phyloP scores from a whole-genome alignment of 305 asterid genomes.

The Fraxinus nigra region DNA sequence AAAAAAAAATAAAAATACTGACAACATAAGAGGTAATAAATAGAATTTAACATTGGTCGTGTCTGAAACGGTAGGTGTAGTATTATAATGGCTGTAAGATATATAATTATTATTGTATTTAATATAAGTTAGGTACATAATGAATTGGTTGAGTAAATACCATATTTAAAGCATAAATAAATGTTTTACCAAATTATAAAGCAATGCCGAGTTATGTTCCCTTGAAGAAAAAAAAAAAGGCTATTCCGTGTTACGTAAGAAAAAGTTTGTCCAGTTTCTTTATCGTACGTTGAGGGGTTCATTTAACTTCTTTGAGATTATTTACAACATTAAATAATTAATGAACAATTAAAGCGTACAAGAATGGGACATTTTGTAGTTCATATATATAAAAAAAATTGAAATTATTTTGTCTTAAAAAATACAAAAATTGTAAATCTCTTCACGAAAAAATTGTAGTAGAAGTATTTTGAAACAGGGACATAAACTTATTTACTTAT shows the following conservation, averaged over 20 bases:
- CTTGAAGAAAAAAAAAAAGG: too few relatives aligned
- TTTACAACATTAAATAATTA: too few relatives aligned
- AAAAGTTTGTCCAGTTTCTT: background rate
- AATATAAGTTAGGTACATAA: constrained; percentile 36
- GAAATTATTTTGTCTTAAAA: too few relatives aligned
- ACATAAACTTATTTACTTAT: too few relatives aligned
- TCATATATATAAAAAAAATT: too few relatives aligned
- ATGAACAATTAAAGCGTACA: too few relatives aligned
- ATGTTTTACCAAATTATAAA: background rate
- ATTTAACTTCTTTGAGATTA: too few relatives aligned
- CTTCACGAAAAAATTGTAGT: background rate
- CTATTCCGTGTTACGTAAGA: background rate
- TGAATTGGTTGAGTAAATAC: constrained; percentile 26
- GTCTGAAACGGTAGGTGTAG: constrained; percentile 30
- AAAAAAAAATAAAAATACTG: background rate
- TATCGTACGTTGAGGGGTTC: too few relatives aligned
- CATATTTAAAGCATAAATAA: background rate
- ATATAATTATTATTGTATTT: constrained; percentile 21
- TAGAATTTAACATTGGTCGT: constrained; percentile 21
- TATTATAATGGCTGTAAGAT: constrained; percentile 25
- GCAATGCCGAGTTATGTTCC: too few relatives aligned
- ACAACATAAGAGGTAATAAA: constrained; percentile 9
- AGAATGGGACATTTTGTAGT: background rate
- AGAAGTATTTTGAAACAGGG: background rate
- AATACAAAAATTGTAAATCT: too few relatives aligned